Conservation (phyloP, 2,329 filamentous ascomycete species). For the Xylaria sp. region DNA sequence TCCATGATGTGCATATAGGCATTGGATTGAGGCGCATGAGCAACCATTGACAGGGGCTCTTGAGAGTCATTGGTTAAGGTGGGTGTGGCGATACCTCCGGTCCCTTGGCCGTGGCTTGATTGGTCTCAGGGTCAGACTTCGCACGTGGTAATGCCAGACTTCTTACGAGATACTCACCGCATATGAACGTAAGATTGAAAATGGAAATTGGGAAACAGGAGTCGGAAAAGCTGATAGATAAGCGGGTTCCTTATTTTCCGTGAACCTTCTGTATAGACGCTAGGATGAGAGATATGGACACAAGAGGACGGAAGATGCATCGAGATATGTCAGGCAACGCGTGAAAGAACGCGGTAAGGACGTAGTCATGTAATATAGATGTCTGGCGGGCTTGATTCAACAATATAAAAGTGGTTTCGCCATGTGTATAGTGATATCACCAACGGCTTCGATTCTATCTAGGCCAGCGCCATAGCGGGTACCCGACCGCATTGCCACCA, state of each 20-base stretch:
- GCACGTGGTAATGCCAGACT: neutral
- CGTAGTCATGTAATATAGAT: neutral
- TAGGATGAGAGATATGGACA: neutral
- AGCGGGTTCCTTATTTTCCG: too few relatives aligned
- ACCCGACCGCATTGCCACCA: neutral
- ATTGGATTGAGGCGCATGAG: neutral
- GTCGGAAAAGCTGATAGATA: neutral
- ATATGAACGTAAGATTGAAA: constrained; percentile 18
- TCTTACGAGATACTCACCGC: constrained; percentile 16
- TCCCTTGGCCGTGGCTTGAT: constrained; percentile 3
- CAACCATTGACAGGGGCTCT: neutral
- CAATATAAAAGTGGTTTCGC: neutral
- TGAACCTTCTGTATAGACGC: neutral
- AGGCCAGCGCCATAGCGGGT: neutral
- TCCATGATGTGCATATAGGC: neutral
- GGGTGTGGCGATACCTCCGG: neutral
- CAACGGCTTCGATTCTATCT: neutral
- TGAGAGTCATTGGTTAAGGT: constrained; percentile 8
- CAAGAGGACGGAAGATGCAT: neutral
- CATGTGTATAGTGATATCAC: neutral
- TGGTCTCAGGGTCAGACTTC: neutral
- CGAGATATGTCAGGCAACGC: neutral
- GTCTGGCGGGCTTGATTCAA: neutral
- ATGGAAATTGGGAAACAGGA: too few relatives aligned
- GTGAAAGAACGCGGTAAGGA: too few relatives aligned